Evolutionary conservation across 2,329 filamentous ascomycete species (phyloP), one percentile per base, ranked within the genome.

Genomic region (Penicillium glabrum): DNA sequence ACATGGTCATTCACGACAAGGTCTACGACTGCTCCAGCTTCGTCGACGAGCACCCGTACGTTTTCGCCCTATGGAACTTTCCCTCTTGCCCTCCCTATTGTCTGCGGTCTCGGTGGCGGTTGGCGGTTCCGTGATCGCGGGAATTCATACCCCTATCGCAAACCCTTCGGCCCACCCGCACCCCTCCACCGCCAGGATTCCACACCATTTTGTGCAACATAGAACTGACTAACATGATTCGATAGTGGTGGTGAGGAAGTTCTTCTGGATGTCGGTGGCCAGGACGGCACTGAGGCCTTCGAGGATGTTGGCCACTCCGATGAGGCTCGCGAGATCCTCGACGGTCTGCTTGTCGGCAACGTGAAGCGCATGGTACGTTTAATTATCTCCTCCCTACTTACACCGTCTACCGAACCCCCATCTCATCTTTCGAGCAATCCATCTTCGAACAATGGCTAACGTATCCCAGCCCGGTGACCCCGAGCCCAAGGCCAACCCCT

Each of bases 301-400:
- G 95, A 99, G 82, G 95, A 99, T 79, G 95, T 99, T 72, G 95
- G 95, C 73, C 95, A 99, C 89, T 96, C 90, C 71, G 95, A 99
- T 78, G 95, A 99, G 83, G 95, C 95, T 66, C 89, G 95, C 66
- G 93, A 98, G 82, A 93, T 96, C 66, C 87, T 99, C 56, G 87
- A 89, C 31, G 85, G 86, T 71, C 81, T 96, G 64, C 78, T 87
- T 51, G 83, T 95, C 65, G 93, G 91, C 64, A 82, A 74, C 37
- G 78, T 97, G 75, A 96, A 96, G 87, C 86, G 91, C 76, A 75
- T 85, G 82, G 91, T 96, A 84, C 70, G 86, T 75, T 14, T 23
- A 7, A 21, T 1, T 3, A 5, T 23, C 21, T 5, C 39, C 10
- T 4, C 23, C 10, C 39, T 23, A 11, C 16, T 5, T 19, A 10